Evolutionary conservation across 345 rosid genomes (phyloP).

Genomic region (Salix koriyanagi): DNA sequence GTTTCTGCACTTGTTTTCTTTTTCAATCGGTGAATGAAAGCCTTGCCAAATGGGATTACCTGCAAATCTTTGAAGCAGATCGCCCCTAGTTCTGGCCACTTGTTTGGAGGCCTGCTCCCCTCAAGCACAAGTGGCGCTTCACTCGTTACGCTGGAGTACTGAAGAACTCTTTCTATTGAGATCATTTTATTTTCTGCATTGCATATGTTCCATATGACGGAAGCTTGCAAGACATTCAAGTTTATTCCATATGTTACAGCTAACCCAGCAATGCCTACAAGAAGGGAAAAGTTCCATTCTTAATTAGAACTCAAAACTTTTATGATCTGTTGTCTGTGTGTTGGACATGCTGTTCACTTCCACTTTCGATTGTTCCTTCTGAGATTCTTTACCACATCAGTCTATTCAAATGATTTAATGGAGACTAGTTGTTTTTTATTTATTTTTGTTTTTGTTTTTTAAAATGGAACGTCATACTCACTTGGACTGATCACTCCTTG

Average conservation of each 20-base stretch:
- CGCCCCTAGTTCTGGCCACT: slow-evolving; percentile 84
- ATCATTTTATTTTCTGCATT: slow-evolving; percentile 92
- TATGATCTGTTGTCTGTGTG: neutral
- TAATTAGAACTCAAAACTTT: neutral
- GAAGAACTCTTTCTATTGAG: slow-evolving; percentile 84
- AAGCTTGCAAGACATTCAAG: slow-evolving; percentile 79
- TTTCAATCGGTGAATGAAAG: neutral
- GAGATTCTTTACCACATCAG: neutral
- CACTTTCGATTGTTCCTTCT: neutral
- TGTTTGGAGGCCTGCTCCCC: slow-evolving; percentile 53
- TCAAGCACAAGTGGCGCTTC: slow-evolving; percentile 71
- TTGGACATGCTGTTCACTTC: neutral
- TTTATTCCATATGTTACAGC: slow-evolving; percentile 89
- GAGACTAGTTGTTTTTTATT: too few relatives aligned
- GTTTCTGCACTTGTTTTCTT: neutral
- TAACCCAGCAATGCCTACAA: slow-evolving; percentile 84
- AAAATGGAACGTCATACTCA: slow-evolving; percentile 32
- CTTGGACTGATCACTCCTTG: slow-evolving; percentile 94
- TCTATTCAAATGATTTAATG: neutral
- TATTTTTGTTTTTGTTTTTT: neutral
- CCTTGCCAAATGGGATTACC: slow-evolving; percentile 31
- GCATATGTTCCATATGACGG: slow-evolving; percentile 83
- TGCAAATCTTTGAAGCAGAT: slow-evolving; percentile 70
- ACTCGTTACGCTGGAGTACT: slow-evolving; percentile 65
- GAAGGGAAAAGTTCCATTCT: neutral